These are phyloP conservation scores for Heliocybe sulcata DNA, from an alignment of 1,284 basidiomycete species.

Conservation along the genomic window DNA sequence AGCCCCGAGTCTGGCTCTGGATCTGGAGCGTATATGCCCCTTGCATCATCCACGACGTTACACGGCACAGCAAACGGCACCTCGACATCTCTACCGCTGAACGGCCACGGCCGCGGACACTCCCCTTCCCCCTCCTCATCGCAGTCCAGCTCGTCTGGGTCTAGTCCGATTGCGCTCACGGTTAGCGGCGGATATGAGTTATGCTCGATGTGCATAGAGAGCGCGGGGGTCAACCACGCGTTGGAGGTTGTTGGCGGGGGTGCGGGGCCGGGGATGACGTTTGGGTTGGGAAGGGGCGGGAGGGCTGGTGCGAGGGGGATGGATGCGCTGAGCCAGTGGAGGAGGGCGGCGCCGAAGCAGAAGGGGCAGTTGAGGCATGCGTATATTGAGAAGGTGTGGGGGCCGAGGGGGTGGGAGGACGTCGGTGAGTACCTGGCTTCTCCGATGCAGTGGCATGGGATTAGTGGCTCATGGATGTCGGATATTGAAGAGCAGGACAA, in stretches of 20 bases:
- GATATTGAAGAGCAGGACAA: slow-evolving; percentile 60
- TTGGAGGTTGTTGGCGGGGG: slow-evolving; percentile 50
- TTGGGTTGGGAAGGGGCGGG: slow-evolving; percentile 2
- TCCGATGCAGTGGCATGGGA: background rate
- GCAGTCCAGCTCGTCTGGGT: background rate
- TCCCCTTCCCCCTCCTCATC: background rate
- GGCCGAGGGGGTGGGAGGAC: slow-evolving; percentile 74
- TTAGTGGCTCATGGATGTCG: background rate
- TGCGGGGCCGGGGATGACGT: slow-evolving; percentile 14
- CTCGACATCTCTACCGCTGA: background rate
- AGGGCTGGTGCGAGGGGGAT: slow-evolving; percentile 3
- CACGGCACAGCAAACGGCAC: background rate
- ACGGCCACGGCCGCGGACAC: too few species aligned
- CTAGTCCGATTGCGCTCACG: background rate
- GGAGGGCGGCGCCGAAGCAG: slow-evolving; percentile 54
- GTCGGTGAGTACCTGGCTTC: slow-evolving; percentile 54
- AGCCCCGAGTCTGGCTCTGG: background rate
- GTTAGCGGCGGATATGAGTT: slow-evolving; percentile 64
- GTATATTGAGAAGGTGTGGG: slow-evolving; percentile 82
- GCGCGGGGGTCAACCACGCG: slow-evolving; percentile 71
- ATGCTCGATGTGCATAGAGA: slow-evolving; percentile 72
- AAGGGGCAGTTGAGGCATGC: slow-evolving; percentile 76
- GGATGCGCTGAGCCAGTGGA: slow-evolving; percentile 29
- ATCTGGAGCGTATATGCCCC: slow-evolving; percentile 4
- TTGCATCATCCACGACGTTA: background rate